phyloP scores from a whole-genome alignment of 495 filamentous ascomycete genomes.

The Penicillium riverlandense region DNA sequence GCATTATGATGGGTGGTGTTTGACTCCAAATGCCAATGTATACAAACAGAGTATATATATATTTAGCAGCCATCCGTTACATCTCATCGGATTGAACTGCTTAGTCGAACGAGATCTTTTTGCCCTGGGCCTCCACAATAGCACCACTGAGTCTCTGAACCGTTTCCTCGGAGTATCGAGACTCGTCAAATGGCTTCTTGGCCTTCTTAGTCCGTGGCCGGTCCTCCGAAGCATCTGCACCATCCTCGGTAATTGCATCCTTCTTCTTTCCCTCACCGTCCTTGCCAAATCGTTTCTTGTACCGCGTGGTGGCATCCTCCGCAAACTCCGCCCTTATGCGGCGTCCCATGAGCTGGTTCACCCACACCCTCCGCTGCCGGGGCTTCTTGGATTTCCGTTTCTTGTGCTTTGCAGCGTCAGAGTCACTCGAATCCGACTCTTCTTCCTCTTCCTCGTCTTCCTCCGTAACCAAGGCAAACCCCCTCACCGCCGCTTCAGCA shows the following conservation, averaged over 20 bases:
- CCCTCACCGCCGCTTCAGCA: conserved; percentile 71
- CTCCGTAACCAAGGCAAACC: conserved; percentile 62
- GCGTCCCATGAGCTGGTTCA: conserved; percentile 72
- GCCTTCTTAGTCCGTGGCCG: conserved; percentile 18
- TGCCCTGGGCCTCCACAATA: conserved; percentile 73
- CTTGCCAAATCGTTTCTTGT: conserved; percentile 89
- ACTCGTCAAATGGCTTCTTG: conserved; percentile 25
- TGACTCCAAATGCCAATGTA: neutral
- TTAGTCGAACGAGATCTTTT: conserved; percentile 77
- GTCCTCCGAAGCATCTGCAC: conserved; percentile 14
- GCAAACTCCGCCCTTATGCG: conserved; percentile 85
- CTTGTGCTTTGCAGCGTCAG: conserved; percentile 24
- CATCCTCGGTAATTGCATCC: conserved; percentile 17
- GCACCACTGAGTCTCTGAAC: conserved; percentile 60
- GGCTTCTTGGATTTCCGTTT: conserved; percentile 45
- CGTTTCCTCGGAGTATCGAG: conserved; percentile 34
- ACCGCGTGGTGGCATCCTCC: conserved; percentile 77
- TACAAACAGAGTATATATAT: neutral
- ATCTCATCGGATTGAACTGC: neutral
- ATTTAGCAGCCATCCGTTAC: neutral
- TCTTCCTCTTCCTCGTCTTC: conserved; percentile 53
- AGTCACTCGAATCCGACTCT: conserved; percentile 26
- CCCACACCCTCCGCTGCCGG: conserved; percentile 66
- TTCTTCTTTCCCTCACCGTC: conserved; percentile 40
- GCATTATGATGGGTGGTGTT: too few species aligned